Base-by-base conservation (phyloP, 306 rosid species). In the Cicer bijugum region DNA sequence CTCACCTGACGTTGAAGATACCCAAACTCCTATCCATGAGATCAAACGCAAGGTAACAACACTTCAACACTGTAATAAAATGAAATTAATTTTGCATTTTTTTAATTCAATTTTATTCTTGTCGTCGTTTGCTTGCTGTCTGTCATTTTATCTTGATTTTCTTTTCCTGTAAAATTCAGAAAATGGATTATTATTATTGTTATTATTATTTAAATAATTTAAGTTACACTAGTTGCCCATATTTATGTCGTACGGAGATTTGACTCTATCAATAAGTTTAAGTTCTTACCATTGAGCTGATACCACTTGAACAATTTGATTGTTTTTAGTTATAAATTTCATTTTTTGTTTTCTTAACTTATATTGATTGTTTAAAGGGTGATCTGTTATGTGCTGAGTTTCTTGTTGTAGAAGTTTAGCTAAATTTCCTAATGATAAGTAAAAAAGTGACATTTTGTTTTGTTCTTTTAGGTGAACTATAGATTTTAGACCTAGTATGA, bases 11-110 rank as follows among this genome's bases (percentile, higher is more conserved):
- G 75, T 91, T 7, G 97, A 94, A 73, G 97, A 91, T 50, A 20
- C 59, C 20, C 82, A 78, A 19, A 84, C 59, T 76, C 91, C 95
- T 48, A 68, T 91, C 16, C 99, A 94, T 55, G 99, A 94, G 85
- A 94, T 91, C 90, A 94, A 94, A 87, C 97, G 99, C 78, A 94
- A 94, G 98, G 98, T 63, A 63, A 61, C 6, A 7, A 2, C 35
- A 28, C 35, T 28, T 28, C 35, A 28, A 28, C 35, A 28, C 35
- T 6, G 16, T 50, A 2, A 19, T 56, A 19, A 56, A 56, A 28
- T 28, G 2, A 56, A 56, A 19, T 11, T 2, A 9, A 10, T 23
- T 57, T 57, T 50, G 8, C 56, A 50, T 42, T 14, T 1, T 14
- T 50, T 47, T 12, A 12, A n/a, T 14, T 5, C 7, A 48, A 48